Percentiles rank a stretch among this genome's conserved stretches.
phyloP scores from a whole-genome alignment of 192 early-diverging fungal genomes.

The Phlyctochytrium arcticum region DNA sequence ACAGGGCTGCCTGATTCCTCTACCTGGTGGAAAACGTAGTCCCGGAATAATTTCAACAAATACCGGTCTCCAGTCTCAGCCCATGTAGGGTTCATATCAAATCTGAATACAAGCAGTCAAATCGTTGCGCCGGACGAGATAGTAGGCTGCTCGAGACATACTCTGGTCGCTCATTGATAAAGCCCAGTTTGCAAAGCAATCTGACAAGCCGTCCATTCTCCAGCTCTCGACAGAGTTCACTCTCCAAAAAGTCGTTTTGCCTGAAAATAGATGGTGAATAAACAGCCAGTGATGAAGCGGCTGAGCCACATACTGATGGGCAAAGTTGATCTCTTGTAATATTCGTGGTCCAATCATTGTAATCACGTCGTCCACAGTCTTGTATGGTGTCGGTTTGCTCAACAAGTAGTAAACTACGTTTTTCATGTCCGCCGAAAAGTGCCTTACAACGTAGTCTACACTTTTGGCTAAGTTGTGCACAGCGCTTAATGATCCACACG shows the following conservation, averaged over 20 bases:
- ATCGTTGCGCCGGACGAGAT: background rate
- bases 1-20: constrained; percentile 75
- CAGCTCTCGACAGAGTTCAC: constrained; percentile 74
- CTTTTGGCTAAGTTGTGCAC: constrained; percentile 70
- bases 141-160: constrained; percentile 27
- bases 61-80: constrained; percentile 98
- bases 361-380: constrained; percentile 75
- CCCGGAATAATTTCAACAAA: constrained; percentile 94
- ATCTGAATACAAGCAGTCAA: constrained; percentile 41
- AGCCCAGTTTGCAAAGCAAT: constrained; percentile 85
- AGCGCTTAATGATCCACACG: constrained; percentile 66
- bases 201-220: constrained; percentile 90
- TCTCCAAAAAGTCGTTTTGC: constrained; percentile 76
- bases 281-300: background rate
- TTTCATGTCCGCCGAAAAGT: constrained; percentile 78
- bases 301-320: constrained; percentile 51
- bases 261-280: constrained; percentile 24
- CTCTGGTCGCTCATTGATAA: constrained; percentile 89
- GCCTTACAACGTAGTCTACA: constrained; percentile 70
- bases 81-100: constrained; percentile 88
- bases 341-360: constrained; percentile 71
- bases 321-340: constrained; percentile 73
- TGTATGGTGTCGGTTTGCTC: constrained; percentile 67
- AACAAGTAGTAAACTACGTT: constrained; percentile 76
- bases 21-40: constrained; percentile 97